These are phyloP conservation scores for Carnegiea gigantea DNA, from an alignment of 179 eudicot species.

Conservation along the genomic window DNA sequence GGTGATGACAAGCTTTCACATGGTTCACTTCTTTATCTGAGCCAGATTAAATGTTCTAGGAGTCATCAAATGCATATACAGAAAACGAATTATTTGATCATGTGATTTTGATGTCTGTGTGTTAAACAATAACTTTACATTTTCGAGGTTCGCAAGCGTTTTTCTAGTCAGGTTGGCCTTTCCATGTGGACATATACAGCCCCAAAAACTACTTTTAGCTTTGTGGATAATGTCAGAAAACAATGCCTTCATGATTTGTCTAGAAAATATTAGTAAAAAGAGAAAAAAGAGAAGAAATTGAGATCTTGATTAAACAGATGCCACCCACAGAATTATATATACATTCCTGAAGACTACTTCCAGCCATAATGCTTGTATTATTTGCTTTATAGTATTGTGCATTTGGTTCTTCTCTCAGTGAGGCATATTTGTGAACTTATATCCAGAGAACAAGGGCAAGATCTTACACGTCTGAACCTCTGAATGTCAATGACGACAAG, in stretches of 20 bases:
- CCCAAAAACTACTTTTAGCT: neutral
- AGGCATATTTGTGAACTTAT: slow-evolving; percentile 4
- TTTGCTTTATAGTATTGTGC: neutral
- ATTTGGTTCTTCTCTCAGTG: neutral
- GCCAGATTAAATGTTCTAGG: neutral
- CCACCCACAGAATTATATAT: too few species aligned
- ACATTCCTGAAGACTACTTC: too few species aligned
- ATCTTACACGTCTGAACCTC: slow-evolving; percentile 29
- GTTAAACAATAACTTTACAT: too few species aligned
- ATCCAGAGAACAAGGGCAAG: slow-evolving; percentile 27
- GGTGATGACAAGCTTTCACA: slow-evolving; percentile 40
- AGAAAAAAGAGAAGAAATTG: neutral
- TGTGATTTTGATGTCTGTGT: too few species aligned
- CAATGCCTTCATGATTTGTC: neutral
- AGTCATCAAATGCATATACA: neutral
- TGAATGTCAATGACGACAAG: slow-evolving; percentile 20
- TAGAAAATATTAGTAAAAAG: neutral
- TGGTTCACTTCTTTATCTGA: neutral
- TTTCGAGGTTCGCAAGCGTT: too few species aligned
- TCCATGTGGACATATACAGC: neutral
- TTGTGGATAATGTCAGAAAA: neutral
- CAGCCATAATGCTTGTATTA: too few species aligned
- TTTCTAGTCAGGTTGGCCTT: neutral
- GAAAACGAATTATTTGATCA: too few species aligned
- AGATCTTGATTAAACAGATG: neutral